Base-by-base conservation (phyloP, 148 eudicot species). In the Rhododendron griersonianum region DNA sequence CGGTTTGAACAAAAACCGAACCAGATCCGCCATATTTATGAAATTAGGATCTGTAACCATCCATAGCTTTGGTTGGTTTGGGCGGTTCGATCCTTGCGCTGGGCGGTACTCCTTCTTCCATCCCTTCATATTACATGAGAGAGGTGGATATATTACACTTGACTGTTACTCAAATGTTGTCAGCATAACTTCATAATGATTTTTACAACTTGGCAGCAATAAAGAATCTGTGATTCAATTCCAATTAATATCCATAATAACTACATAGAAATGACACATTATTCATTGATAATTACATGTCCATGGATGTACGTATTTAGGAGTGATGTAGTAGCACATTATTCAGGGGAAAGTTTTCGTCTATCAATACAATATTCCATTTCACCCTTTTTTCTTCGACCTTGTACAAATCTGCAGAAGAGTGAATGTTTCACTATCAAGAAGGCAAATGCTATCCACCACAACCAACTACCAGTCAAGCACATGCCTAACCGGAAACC, bases 401-500 rank as follows among this genome's bases (percentile, higher is more conserved):
- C 39, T 3, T 15, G 76, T 69, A 11, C 7, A 71, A 71, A 71
- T 33, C 39, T 71, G 85, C 91, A 98, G 99, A 10, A 91, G 84
- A 86, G 98, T 94, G 50, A 94, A 95, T 80, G 92, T 51, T 6
- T 95, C 99, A 0, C 37, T 95, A 14, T 87, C 91, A 3, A 91
- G 99, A 90, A 90, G 99, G 81, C 90, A 88, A 48, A 82, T 94
- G 85, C 84, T 88, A 15, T 86, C 92, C 45, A 85, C 83, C 81
- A n/a, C 85, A 41, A 59, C 28, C 85, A 44, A 82, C 39, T 91
- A 92, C 25, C 86, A 87, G 16, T 74, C 90, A 23, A 51, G 30
- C 28, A 81, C 86, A 1, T 96, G 98, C 81, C 44, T 78, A 7
- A 94, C 95, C 1, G 98, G 98, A 21, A 96, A 96, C 86, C 98